Conservation (phyloP, 176 grass and related monocot species). For the Phragmites australis region DNA sequence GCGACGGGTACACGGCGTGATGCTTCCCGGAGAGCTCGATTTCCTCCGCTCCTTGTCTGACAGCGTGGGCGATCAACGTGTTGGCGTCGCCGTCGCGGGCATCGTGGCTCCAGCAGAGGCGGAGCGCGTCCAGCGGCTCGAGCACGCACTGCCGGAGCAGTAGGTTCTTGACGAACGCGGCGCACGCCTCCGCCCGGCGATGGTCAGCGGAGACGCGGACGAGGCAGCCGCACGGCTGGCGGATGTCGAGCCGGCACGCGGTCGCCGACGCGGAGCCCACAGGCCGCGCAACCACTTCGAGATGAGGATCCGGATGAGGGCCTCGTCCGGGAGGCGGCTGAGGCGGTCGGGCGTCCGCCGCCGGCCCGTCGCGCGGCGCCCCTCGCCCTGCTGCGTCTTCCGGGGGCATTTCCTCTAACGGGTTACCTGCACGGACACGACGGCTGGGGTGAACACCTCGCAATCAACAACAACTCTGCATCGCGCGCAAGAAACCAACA, state of each 20-base stretch:
- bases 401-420: conserved; percentile 28
- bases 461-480: background rate
- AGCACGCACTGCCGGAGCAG: background rate
- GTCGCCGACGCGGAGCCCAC: too few species aligned
- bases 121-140: background rate
- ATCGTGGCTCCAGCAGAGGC: conserved; percentile 34
- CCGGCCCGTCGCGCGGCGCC: background rate
- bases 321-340: too few species aligned
- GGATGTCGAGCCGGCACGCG: conserved; percentile 21
- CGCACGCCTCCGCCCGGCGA: background rate
- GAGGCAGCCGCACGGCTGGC: background rate
- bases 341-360: background rate
- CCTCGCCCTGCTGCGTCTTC: background rate
- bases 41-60: background rate
- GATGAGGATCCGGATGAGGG: too few species aligned
- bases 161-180: conserved; percentile 19
- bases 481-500: conserved; percentile 8
- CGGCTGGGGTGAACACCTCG: background rate
- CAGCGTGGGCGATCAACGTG: conserved; percentile 16
- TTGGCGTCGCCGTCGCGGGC: background rate
- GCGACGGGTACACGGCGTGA: background rate
- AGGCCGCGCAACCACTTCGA: too few species aligned
- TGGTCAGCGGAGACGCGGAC: too few species aligned
- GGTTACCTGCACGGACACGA: conserved; percentile 12
- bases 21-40: conserved; percentile 27